A percentile compares a stretch with the other conserved stretches of the same genome.
These are phyloP conservation scores for Clonostachys byssicola DNA, from an alignment of 2,329 filamentous ascomycete species.

Conservation along the genomic window DNA sequence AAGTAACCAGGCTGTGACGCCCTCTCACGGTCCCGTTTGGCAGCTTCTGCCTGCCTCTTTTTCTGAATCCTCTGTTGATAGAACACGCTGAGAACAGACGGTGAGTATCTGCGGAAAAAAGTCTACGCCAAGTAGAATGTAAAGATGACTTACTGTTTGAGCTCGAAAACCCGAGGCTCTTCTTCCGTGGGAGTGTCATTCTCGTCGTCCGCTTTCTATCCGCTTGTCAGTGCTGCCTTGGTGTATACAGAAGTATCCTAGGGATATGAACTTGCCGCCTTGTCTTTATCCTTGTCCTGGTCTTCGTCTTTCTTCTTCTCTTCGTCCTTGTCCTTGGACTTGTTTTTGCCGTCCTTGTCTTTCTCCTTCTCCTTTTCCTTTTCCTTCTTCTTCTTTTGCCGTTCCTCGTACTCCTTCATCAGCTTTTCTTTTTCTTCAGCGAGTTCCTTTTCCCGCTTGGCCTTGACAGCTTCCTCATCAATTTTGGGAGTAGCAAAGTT, in stretches of 20 bases:
- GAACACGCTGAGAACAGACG: slow-evolving; percentile 60
- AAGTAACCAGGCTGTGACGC: slow-evolving; percentile 76
- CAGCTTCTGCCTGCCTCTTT: slow-evolving; percentile 45
- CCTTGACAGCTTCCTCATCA: slow-evolving; percentile 62
- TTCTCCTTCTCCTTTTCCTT: slow-evolving; percentile 50
- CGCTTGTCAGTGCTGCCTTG: too few relatives aligned
- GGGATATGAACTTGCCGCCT: slow-evolving; percentile 17
- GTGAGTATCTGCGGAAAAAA: background rate
- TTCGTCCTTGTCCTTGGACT: slow-evolving; percentile 37
- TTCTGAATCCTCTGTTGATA: slow-evolving; percentile 81
- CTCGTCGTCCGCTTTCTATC: slow-evolving; percentile 1
- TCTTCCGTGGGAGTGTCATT: slow-evolving; percentile 41
- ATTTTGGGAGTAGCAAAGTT: slow-evolving; percentile 76
- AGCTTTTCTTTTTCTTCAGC: slow-evolving; percentile 61
- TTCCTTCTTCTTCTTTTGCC: slow-evolving; percentile 63
- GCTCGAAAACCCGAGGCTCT: slow-evolving; percentile 74
- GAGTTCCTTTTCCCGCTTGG: slow-evolving; percentile 56
- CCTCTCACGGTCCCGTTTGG: slow-evolving; percentile 77
- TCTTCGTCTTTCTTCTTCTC: slow-evolving; percentile 30
- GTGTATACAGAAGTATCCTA: background rate
- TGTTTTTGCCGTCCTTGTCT: slow-evolving; percentile 37
- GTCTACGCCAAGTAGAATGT: background rate
- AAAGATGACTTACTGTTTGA: slow-evolving; percentile 61
- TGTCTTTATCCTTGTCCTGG: slow-evolving; percentile 24
- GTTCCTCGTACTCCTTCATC: slow-evolving; percentile 76